Evolutionary conservation across 2,329 filamentous ascomycete species (phyloP), one percentile per base, ranked within the genome.

Genomic region (Clarireedia paspali): DNA sequence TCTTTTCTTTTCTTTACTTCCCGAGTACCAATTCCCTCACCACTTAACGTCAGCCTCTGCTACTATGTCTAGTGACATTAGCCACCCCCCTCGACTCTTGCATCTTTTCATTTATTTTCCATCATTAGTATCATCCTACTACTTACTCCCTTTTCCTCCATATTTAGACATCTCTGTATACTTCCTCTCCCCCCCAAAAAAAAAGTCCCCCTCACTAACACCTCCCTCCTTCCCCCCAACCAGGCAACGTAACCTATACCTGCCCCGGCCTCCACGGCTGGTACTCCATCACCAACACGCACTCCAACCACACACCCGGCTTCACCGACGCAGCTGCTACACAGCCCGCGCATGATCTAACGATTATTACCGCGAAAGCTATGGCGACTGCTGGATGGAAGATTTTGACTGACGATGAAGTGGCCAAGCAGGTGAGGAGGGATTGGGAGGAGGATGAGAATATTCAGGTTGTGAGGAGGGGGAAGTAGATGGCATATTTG

Each of bases 161-260:
- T 20, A 20, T 20, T 2, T 20, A 20, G 20, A 20, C 3, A 20
- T 46, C 42, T 26, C 24, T 14, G 2, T 24, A 12, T 6, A 6
- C 5, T 17, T 34, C 2, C 12, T 5, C 12, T 17, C 23, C 54
- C 23, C 60, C 50, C 53, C 7, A 52, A 45, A 2, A 47, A 53
- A 66, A 4, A 20, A 20, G 2, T 1, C 68, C 61, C 26, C 68
- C 61, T 24, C 68, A 64, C 4, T 83, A 83, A 62, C 73, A 74
- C 14, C 76, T n/a, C 83, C 64, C 77, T 82, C 58, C 59, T 1
- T 70, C 70, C 10, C 75, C 2, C 49, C 20, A 84, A 63, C 79
- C 83, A 68, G 82, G 81, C 0, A 75, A 84, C 59, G 67, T 84
- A 53, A 81, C 77, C 60, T 77, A 83, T 62, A 77, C 73, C 1